Percentiles rank a stretch among this genome's conserved stretches.
Evolutionary conservation across 2,329 filamentous ascomycete species (phyloP).

Genomic region (Colletotrichum echinochloae): DNA sequence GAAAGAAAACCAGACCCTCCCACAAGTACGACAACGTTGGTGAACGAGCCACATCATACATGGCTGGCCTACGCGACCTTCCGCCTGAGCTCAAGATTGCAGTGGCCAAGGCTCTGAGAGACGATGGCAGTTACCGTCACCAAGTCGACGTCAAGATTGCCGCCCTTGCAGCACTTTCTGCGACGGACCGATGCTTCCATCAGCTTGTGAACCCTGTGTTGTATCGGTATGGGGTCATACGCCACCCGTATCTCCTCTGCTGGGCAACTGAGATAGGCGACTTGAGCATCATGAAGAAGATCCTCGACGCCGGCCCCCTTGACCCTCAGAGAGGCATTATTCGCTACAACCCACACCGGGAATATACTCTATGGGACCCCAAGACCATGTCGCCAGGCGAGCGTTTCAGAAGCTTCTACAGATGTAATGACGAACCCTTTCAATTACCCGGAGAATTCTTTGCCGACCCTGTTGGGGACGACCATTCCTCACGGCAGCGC

Average conservation of each 20-base stretch:
- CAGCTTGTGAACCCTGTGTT: background rate
- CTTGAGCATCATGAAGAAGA: constrained; percentile 3
- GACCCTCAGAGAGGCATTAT: background rate
- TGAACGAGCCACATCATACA: background rate
- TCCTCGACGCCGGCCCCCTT: background rate
- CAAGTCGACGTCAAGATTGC: background rate
- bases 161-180: constrained; percentile 2
- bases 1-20: background rate
- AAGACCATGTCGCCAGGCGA: background rate
- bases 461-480: background rate
- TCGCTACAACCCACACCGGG: background rate
- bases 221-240: background rate
- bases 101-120: background rate
- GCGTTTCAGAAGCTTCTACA: background rate
- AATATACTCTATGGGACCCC: background rate
- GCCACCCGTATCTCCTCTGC: constrained; percentile 13
- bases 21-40: background rate
- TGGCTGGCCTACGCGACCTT: constrained; percentile 4
- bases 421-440: background rate
- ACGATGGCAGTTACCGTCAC: too few relatives aligned
- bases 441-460: background rate
- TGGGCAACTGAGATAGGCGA: constrained; percentile 12
- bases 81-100: constrained; percentile 9
- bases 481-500: background rate
- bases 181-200: background rate